Base-by-base conservation (phyloP, 1,139 yeast species). In the Hyphopichia pseudoburtonii region DNA sequence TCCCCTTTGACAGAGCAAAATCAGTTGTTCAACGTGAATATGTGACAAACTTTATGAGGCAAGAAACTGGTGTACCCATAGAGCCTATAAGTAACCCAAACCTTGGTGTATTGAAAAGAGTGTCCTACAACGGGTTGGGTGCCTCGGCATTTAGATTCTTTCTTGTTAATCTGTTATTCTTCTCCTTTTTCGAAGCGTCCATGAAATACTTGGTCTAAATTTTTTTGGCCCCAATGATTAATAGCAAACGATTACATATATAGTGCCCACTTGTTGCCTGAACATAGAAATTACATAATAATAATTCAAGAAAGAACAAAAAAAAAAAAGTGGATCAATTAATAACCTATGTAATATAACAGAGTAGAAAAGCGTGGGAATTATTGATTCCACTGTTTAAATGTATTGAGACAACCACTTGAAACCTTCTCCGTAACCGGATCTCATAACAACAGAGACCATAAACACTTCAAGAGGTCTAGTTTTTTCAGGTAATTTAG, bases 381-480 rank as follows among this genome's bases (percentile, higher is more conserved):
- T n/a, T 21, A 21, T 21, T 7, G 23, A 26, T 9, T 19, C 8
- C 19, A 15, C 17, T 7, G 24, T 24, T 43, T 76, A 89, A 56
- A 90, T 90, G 66, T 86, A 89, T 70, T 89, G 95, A 45, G 96
- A 86, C 62, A 90, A 79, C 97, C 96, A 89, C 74, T 86, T 86
- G 78, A 89, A 88, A 46, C 95, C 97, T 52, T 89, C 96, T 42
- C 94, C 92, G 66, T 89, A 89, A 51, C 97, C 97, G 63, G 86
- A 87, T 76, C 96, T 87, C 95, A 87, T 85, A 40, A 88, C 95
- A 46, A 92, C 96, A 23, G 96, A 88, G 65, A 96, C 92, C 97
- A 94, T 92, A 67, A 81, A 94, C 33, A 92, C 82, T 70, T 92
- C 99, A 43, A 92, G 82, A 37, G 99, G 97, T 72, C 98, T 85